These are phyloP conservation scores for Croton setiger DNA, from an alignment of 441 rosid species.

Conservation along the genomic window DNA sequence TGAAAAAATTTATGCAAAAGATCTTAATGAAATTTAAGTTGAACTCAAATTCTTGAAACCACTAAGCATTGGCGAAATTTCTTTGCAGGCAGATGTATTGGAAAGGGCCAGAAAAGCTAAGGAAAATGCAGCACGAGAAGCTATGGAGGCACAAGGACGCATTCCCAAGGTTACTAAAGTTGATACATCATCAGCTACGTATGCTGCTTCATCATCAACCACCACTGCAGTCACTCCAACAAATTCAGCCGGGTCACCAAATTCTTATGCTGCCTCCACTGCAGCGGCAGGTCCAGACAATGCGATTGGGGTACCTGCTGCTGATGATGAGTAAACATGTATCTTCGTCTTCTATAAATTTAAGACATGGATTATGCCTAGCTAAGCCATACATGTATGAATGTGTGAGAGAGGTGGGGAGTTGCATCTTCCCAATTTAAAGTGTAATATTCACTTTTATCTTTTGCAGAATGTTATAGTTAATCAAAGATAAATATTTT, in stretches of 20 bases:
- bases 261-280: conserved; percentile 16
- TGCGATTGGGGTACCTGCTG: conserved; percentile 24
- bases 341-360: not conserved
- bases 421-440: not conserved
- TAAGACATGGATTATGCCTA: not conserved
- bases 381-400: not conserved
- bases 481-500: not conserved
- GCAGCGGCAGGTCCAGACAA: conserved; percentile 30
- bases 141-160: conserved; percentile 53
- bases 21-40: not conserved
- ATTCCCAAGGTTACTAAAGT: conserved; percentile 35
- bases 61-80: not conserved
- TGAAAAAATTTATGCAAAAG: not conserved
- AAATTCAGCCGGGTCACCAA: conserved; percentile 21
- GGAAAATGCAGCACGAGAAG: conserved; percentile 74
- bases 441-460: not conserved
- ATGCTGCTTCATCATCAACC: conserved; percentile 28
- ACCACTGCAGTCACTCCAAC: conserved; percentile 15
- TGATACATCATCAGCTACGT: conserved; percentile 17
- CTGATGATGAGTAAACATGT: conserved; percentile 22
- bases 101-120: conserved; percentile 81
- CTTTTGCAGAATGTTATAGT: not conserved
- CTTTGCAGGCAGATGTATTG: conserved; percentile 64
- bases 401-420: not conserved
- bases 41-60: not conserved